Conservation (phyloP, 2,329 filamentous ascomycete species). For the Helotiales sp. region DNA sequence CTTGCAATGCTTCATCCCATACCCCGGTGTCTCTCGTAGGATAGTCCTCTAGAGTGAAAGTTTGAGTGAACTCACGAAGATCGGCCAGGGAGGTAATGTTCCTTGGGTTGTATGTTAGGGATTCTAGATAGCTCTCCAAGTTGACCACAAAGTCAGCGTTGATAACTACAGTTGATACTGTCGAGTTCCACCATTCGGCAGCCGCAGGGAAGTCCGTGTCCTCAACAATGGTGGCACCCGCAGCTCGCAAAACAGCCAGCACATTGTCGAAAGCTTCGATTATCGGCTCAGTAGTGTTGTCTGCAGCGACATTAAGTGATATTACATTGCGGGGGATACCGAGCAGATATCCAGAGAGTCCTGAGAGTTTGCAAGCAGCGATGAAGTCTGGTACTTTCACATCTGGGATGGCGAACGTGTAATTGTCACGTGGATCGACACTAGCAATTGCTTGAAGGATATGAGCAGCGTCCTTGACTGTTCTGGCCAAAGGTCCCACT, state of each 20-base stretch:
- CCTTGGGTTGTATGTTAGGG: slow-evolving; percentile 58
- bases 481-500: slow-evolving; percentile 61
- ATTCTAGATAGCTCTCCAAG: slow-evolving; percentile 55
- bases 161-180: slow-evolving; percentile 44
- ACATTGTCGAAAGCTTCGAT: slow-evolving; percentile 56
- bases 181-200: slow-evolving; percentile 41
- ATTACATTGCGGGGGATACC: slow-evolving; percentile 64
- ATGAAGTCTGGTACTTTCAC: slow-evolving; percentile 58
- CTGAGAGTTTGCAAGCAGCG: slow-evolving; percentile 53
- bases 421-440: slow-evolving; percentile 59
- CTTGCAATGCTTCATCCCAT: slow-evolving; percentile 55
- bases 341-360: slow-evolving; percentile 57
- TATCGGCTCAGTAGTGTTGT: slow-evolving; percentile 39
- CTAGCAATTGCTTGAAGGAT: slow-evolving; percentile 63
- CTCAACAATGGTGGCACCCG: slow-evolving; percentile 60
- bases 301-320: slow-evolving; percentile 34
- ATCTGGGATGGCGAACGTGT: slow-evolving; percentile 60
- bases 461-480: slow-evolving; percentile 64
- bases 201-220: slow-evolving; percentile 58
- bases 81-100: slow-evolving; percentile 52
- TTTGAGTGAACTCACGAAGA: slow-evolving; percentile 55
- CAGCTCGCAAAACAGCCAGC: slow-evolving; percentile 49
- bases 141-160: slow-evolving; percentile 61
- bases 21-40: slow-evolving; percentile 57
- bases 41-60: slow-evolving; percentile 53